Conservation (phyloP, 257 asterid genomes). For the Scutellaria barbata region DNA sequence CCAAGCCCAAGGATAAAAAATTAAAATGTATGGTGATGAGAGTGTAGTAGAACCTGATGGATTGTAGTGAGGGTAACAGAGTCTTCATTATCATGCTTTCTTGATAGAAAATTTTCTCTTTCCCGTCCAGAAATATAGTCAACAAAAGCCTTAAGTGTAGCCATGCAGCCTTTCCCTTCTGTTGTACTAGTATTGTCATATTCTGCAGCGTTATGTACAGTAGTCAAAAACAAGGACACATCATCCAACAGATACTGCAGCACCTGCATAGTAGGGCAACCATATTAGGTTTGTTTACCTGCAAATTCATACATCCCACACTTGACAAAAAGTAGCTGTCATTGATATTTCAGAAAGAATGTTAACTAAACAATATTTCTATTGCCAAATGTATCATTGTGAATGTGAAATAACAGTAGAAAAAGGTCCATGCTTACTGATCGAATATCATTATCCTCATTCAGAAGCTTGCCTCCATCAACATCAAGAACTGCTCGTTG, state of each 20-base stretch:
- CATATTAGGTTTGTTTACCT: constrained; percentile 31
- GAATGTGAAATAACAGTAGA: constrained; percentile 27
- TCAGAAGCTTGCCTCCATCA: constrained; percentile 91
- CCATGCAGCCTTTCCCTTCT: constrained; percentile 66
- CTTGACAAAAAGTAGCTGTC: constrained; percentile 14
- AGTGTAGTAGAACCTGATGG: constrained; percentile 76
- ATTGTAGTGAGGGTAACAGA: constrained; percentile 96
- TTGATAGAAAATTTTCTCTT: constrained; percentile 73
- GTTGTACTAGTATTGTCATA: constrained; percentile 34
- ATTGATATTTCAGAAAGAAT: constrained; percentile 7
- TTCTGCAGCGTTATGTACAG: constrained; percentile 48
- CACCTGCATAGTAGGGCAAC: constrained; percentile 59
- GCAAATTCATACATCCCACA: constrained; percentile 16
- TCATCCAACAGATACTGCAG: constrained; percentile 90
- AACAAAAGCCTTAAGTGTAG: constrained; percentile 69
- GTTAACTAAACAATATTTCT: constrained; percentile 2
- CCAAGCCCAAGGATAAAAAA: constrained; percentile 24
- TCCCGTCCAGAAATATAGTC: constrained; percentile 86
- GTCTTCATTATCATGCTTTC: constrained; percentile 79
- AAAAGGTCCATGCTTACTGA: constrained; percentile 63
- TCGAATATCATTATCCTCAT: constrained; percentile 93
- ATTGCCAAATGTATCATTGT: constrained; percentile 16
- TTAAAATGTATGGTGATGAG: constrained; percentile 13
- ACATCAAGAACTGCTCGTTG: constrained; percentile 87
- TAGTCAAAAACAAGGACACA: constrained; percentile 78